Evolutionary conservation across 163 green algal genomes (phyloP), one percentile per base, ranked within the genome.

Genomic region (Coccomyxa subellipsoidea): DNA sequence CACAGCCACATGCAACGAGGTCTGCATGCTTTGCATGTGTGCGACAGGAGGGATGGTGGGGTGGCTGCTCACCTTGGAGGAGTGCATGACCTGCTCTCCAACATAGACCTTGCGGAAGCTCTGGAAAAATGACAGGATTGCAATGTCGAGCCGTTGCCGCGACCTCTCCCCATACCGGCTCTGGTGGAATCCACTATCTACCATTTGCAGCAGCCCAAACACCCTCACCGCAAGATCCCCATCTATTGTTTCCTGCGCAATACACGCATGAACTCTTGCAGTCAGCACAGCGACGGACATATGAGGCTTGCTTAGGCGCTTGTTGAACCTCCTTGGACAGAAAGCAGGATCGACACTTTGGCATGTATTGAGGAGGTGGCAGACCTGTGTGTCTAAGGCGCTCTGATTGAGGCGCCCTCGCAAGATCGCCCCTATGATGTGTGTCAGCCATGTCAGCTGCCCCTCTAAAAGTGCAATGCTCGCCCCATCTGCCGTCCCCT

Each of bases 41-140:
- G 47, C 47, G 47, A 66, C 12, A 66, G 18, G 47, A 66, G 47
- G 1, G 5, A 23, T 6, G 66, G 15, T 18, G 32, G 66, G n/a
- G 27, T 18, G 66, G 10, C 8, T 7, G 0, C 66, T 73, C 35
- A 88, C 94, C 86, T 97, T 96, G 88, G 89, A 93, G 85, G 89
- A 93, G 81, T 97, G 93, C 90, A 96, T 93, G 77, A 95, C 94
- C 85, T 98, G 93, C 88, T 99, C 96, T 4, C 96, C 96, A 7
- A 99, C 92, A 87, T 99, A 99, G 18, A 97, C 93, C 84, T 97
- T 98, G 0, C 96, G 86, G 88, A 99, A 99, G 86, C 89, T 93
- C 84, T 99, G 96, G 84, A 99, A 97, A 85, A 99, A 98, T 54
- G 89, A 87, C 15, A 99, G 87, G 4, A 99, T 59, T 0, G 96